Percentiles rank a stretch among this genome's conserved stretches.
phyloP scores from a whole-genome alignment of 176 grass and related monocot species.

The Oryza glumipatula region DNA sequence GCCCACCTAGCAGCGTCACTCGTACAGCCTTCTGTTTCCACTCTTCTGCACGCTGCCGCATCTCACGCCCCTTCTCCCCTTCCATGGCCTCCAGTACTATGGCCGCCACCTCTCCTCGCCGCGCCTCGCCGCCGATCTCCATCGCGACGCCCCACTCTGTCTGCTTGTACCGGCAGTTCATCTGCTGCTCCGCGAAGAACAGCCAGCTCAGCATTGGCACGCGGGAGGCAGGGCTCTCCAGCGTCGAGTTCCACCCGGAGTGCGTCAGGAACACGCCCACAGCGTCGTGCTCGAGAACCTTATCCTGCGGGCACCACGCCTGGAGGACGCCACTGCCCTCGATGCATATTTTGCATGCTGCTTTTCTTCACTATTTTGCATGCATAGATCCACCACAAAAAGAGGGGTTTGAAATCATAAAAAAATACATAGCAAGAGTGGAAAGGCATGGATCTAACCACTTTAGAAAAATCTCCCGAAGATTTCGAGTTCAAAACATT shows the following conservation, averaged over 20 bases:
- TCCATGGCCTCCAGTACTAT: slow-evolving; percentile 59
- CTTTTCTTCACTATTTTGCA: too few relatives aligned
- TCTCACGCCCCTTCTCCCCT: slow-evolving; percentile 62
- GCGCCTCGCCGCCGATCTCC: slow-evolving; percentile 66
- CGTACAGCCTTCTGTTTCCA: too few relatives aligned
- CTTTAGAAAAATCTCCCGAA: too few relatives aligned
- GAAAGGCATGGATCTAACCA: too few relatives aligned
- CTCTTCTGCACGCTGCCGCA: slow-evolving; percentile 29
- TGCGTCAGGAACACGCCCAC: slow-evolving; percentile 55
- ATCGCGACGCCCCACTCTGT: slow-evolving; percentile 70
- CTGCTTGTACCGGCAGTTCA: slow-evolving; percentile 64
- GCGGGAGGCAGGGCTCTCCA: slow-evolving; percentile 53
- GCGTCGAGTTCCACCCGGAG: slow-evolving; percentile 50
- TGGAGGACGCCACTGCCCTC: too few relatives aligned
- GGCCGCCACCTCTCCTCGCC: slow-evolving; percentile 46
- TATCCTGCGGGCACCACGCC: slow-evolving; percentile 76
- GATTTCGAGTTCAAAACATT: too few relatives aligned
- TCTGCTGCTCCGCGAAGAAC: slow-evolving; percentile 78
- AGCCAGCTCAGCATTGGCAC: slow-evolving; percentile 81
- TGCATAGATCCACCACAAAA: too few relatives aligned
- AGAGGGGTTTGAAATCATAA: too few relatives aligned
- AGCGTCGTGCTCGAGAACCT: slow-evolving; percentile 52
- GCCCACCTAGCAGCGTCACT: too few relatives aligned
- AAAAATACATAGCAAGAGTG: too few relatives aligned
- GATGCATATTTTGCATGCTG: too few relatives aligned